Evolutionary conservation across 176 grass and related monocot species (phyloP).

Genomic region (Thinopyrum elongatum): DNA sequence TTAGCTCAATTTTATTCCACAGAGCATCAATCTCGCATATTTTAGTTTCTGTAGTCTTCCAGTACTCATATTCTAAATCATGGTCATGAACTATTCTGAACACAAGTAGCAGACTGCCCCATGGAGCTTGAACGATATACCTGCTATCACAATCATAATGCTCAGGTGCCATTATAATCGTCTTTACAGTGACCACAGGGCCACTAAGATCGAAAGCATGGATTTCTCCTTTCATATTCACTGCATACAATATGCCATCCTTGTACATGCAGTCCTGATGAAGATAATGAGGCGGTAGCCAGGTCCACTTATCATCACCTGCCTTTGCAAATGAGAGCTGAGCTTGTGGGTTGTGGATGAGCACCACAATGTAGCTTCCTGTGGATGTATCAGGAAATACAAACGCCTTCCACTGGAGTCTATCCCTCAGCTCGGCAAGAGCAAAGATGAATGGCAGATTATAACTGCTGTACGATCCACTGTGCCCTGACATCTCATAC

Average conservation of each 20-base stretch:
- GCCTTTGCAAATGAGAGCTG: neutral
- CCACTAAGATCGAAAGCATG: too few species aligned
- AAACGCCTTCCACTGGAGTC: neutral
- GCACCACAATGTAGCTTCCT: neutral
- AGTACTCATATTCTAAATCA: neutral
- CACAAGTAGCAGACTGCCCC: too few species aligned
- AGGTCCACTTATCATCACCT: neutral
- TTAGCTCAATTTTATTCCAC: neutral
- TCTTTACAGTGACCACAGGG: too few species aligned
- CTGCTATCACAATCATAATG: too few species aligned
- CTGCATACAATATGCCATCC: too few species aligned
- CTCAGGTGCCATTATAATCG: too few species aligned
- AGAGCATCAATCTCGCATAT: neutral
- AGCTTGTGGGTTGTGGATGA: neutral
- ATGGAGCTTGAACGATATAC: too few species aligned
- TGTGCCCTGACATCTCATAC: neutral
- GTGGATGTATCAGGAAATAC: neutral
- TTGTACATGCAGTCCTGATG: too few species aligned
- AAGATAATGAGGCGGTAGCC: neutral
- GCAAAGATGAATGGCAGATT: neutral
- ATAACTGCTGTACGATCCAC: rapidly evolving
- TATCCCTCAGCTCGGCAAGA: neutral
- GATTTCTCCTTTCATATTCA: too few species aligned
- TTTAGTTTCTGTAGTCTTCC: neutral
- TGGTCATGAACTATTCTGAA: too few species aligned